phyloP scores from a whole-genome alignment of 352 stramenopile genomes.

The Phytophthora hibernalis region DNA sequence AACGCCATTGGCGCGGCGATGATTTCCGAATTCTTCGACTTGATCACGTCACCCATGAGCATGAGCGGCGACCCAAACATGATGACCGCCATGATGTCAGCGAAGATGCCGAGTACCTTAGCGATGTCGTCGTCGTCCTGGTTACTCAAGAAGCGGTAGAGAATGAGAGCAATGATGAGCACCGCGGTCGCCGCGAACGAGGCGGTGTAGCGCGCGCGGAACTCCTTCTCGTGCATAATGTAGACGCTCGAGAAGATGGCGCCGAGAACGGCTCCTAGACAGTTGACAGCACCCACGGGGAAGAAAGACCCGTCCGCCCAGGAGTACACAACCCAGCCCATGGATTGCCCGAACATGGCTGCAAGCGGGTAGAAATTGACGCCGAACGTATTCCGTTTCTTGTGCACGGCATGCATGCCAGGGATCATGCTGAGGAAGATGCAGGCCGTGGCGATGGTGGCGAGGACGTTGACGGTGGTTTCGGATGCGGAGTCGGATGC shows the following conservation, averaged over 20 bases:
- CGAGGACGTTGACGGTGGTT: conserved; percentile 40
- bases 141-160: conserved; percentile 31
- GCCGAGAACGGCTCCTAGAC: conserved; percentile 30
- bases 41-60: conserved; percentile 32
- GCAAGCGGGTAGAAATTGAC: conserved; percentile 40
- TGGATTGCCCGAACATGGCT: conserved; percentile 39
- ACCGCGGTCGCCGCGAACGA: conserved; percentile 28
- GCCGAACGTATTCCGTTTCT: conserved; percentile 20
- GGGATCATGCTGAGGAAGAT: conserved; percentile 47
- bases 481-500: conserved; percentile 32
- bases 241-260: conserved; percentile 29
- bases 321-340: conserved; percentile 40
- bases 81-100: conserved; percentile 30
- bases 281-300: conserved; percentile 37
- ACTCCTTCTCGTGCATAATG: conserved; percentile 40
- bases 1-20: conserved; percentile 35
- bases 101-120: conserved; percentile 34
- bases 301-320: conserved; percentile 30
- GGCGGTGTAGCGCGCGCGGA: conserved; percentile 13
- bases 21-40: conserved; percentile 36
- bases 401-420: conserved; percentile 31
- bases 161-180: conserved; percentile 28
- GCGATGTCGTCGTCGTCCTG: conserved; percentile 27
- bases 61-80: conserved; percentile 40
- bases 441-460: conserved; percentile 40